A percentile compares a stretch with the other conserved stretches of the same genome.
Evolutionary conservation across 2,329 filamentous ascomycete species (phyloP).

Genomic region (Cadophora luteo-olivacea): DNA sequence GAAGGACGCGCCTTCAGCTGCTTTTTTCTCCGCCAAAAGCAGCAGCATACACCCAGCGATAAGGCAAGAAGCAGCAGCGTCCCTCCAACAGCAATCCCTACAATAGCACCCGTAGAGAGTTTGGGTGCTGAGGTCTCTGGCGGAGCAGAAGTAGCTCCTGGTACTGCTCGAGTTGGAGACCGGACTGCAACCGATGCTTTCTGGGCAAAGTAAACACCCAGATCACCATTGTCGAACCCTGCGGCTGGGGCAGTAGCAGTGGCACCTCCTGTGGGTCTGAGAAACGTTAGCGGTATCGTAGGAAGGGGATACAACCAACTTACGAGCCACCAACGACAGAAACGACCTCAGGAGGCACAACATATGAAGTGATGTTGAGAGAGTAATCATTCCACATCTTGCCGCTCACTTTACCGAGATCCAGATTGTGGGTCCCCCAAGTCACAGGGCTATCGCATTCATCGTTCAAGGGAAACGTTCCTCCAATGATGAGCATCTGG

Average conservation of each 20-base stretch:
- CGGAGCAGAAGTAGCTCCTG: conserved; percentile 38
- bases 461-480: conserved; percentile 57
- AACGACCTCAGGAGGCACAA: conserved; percentile 59
- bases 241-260: conserved; percentile 56
- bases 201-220: conserved; percentile 60
- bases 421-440: conserved; percentile 62
- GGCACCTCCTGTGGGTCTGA: conserved; percentile 56
- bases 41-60: conserved; percentile 42
- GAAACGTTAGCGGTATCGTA: conserved; percentile 14
- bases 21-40: conserved; percentile 41
- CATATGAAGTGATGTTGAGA: conserved; percentile 57
- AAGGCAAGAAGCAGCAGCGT: conserved; percentile 43
- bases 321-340: conserved; percentile 56
- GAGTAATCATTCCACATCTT: conserved; percentile 59
- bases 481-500: conserved; percentile 70
- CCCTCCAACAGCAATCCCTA: conserved; percentile 52
- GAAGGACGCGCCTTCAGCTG: background rate
- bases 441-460: conserved; percentile 59
- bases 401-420: conserved; percentile 57
- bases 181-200: conserved; percentile 54
- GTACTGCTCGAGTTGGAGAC: conserved; percentile 54
- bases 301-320: conserved; percentile 16
- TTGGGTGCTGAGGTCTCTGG: conserved; percentile 23
- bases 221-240: conserved; percentile 58
- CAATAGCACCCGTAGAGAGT: conserved; percentile 50